Percentiles rank a stretch among this genome's conserved stretches.
These are phyloP conservation scores for Withania somnifera DNA, from an alignment of 305 asterid genomes.

Conservation along the genomic window DNA sequence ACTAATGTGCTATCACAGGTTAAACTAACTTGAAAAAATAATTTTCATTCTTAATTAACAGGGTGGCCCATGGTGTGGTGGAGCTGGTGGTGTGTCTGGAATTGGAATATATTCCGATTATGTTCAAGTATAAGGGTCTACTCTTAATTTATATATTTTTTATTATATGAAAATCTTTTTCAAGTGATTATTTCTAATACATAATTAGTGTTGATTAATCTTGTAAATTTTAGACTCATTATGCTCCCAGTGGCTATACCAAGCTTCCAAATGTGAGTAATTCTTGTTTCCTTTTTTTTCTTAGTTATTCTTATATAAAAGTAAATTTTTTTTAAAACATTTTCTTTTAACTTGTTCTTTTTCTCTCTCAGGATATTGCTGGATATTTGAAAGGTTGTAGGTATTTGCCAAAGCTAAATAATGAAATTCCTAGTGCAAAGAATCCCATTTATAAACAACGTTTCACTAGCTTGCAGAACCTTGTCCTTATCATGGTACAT, in stretches of 20 bases:
- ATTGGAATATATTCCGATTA: slow-evolving; percentile 10
- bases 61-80: slow-evolving; percentile 1
- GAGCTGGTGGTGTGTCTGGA: not conserved
- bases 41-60: not conserved
- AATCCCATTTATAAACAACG: slow-evolving; percentile 9
- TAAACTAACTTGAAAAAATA: no score
- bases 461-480: slow-evolving; percentile 9
- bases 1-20: no score
- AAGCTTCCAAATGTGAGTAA: slow-evolving; percentile 14
- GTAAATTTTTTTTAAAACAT: not conserved
- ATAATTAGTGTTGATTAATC: not conserved
- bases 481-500: slow-evolving; percentile 19
- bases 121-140: slow-evolving; percentile 14
- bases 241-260: slow-evolving; percentile 17
- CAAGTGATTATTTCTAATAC: not conserved
- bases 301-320: not conserved
- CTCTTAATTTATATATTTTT: not conserved
- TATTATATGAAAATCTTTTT: not conserved
- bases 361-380: slow-evolving; percentile 5
- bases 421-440: slow-evolving; percentile 5
- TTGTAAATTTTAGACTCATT: slow-evolving; percentile 5
- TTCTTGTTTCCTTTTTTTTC: not conserved
- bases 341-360: not conserved
- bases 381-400: slow-evolving; percentile 12
- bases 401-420: slow-evolving; percentile 12